phyloP scores from a whole-genome alignment of 2,329 filamentous ascomycete genomes.

The Davidsoniella virescens region DNA sequence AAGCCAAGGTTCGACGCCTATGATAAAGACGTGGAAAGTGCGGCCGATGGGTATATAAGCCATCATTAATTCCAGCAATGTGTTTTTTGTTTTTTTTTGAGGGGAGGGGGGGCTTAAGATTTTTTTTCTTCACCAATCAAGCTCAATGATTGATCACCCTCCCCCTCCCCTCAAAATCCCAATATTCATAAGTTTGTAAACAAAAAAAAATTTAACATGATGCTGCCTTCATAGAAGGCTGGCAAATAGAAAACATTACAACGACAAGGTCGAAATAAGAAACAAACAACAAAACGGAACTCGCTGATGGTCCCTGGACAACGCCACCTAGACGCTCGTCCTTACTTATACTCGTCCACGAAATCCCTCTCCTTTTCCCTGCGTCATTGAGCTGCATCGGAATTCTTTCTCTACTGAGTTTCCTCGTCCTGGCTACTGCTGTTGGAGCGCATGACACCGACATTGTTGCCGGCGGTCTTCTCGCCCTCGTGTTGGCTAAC shows the following conservation, averaged over 20 bases:
- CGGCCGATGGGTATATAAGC: constrained; percentile 7
- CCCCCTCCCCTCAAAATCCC: neutral
- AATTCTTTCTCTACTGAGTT: neutral
- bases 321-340: too few species aligned
- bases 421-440: constrained; percentile 1
- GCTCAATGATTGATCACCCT: neutral
- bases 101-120: neutral
- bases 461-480: neutral
- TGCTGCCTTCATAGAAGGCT: too few species aligned
- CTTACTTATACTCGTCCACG: too few species aligned
- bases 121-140: neutral
- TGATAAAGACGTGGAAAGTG: neutral
- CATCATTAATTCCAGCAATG: neutral
- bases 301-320: too few species aligned
- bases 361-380: too few species aligned
- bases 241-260: neutral
- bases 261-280: neutral
- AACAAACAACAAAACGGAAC: neutral
- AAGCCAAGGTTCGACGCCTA: too few species aligned
- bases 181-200: neutral
- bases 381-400: too few species aligned
- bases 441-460: constrained; percentile 1
- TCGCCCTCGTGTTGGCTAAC: constrained; percentile 4
- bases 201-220: too few species aligned
- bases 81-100: neutral